Percentiles rank a stretch among this genome's conserved stretches.
Evolutionary conservation across 441 rosid species (phyloP).

Genomic region (Hypseocharis bilobata): DNA sequence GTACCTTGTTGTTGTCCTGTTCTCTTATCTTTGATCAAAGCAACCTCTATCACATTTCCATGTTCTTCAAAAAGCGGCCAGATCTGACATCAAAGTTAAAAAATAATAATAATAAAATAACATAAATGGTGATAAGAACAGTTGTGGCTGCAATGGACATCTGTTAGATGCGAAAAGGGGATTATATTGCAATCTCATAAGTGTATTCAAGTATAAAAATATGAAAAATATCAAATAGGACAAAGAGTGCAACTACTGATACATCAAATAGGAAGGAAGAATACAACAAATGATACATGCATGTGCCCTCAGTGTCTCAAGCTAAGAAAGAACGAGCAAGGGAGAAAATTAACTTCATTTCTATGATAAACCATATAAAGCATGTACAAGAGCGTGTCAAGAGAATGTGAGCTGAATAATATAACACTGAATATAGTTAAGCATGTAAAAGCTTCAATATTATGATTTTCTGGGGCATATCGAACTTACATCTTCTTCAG

Average conservation of each 20-base stretch:
- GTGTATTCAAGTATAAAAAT: slow-evolving; percentile 4
- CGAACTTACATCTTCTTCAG: slow-evolving; percentile 75
- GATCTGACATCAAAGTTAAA: slow-evolving; percentile 40
- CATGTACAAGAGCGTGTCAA: background rate
- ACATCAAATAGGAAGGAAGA: too few species aligned
- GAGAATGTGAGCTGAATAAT: background rate
- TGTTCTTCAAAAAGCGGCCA: slow-evolving; percentile 78
- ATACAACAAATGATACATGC: too few species aligned
- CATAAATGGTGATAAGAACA: background rate
- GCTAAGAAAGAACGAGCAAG: background rate
- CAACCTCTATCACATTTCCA: slow-evolving; percentile 91
- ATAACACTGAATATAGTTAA: too few species aligned
- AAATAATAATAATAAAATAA: slow-evolving; percentile 3
- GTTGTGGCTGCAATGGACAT: background rate
- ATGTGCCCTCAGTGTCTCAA: background rate
- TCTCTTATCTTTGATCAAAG: slow-evolving; percentile 87
- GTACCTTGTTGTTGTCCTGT: slow-evolving; percentile 98
- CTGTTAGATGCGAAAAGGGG: background rate
- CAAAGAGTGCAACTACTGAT: background rate
- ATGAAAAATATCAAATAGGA: slow-evolving; percentile 1
- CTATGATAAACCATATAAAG: background rate
- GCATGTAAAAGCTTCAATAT: background rate
- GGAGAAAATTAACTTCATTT: background rate
- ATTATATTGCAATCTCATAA: background rate
- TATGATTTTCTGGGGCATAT: background rate